phyloP scores from a whole-genome alignment of 192 early-diverging fungal species.

The Coemansia sp. region DNA sequence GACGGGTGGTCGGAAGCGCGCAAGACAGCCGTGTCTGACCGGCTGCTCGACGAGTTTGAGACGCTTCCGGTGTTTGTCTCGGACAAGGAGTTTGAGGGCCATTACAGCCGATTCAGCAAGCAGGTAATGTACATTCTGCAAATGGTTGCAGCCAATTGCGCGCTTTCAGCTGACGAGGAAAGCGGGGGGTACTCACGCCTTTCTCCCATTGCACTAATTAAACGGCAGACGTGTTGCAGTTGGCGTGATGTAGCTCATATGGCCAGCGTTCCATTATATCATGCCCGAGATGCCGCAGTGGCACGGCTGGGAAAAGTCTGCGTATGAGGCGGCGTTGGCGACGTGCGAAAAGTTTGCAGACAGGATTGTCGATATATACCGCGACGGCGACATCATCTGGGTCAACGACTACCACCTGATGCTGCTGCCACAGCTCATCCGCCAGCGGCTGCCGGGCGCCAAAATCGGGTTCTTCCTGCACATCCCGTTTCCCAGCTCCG shows the following conservation, averaged over 20 bases:
- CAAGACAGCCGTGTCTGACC: conserved; percentile 57
- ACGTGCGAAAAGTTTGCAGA: conserved; percentile 88
- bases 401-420: conserved; percentile 98
- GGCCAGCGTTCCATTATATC: conserved; percentile 97
- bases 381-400: conserved; percentile 90
- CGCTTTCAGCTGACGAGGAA: neutral
- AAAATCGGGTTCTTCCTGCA: conserved; percentile 96
- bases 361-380: conserved; percentile 72
- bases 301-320: conserved; percentile 70
- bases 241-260: conserved; percentile 67
- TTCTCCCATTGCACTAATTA: neutral
- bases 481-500: conserved; percentile 94
- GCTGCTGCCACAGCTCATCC: conserved; percentile 85
- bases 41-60: conserved; percentile 61
- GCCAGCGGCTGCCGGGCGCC: conserved; percentile 78
- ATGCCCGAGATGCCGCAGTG: conserved; percentile 84
- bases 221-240: too few relatives aligned
- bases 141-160: neutral
- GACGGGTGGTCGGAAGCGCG: conserved; percentile 64
- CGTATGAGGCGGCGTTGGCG: conserved; percentile 81
- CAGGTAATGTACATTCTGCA: conserved; percentile 55
- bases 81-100: conserved; percentile 82
- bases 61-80: conserved; percentile 79
- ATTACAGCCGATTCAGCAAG: conserved; percentile 94
- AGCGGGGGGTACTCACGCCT: too few relatives aligned